Percentiles rank a stretch among this genome's conserved stretches.
Evolutionary conservation across 352 stramenopile genomes (phyloP).

Genomic region (Phytophthora cryptogea): DNA sequence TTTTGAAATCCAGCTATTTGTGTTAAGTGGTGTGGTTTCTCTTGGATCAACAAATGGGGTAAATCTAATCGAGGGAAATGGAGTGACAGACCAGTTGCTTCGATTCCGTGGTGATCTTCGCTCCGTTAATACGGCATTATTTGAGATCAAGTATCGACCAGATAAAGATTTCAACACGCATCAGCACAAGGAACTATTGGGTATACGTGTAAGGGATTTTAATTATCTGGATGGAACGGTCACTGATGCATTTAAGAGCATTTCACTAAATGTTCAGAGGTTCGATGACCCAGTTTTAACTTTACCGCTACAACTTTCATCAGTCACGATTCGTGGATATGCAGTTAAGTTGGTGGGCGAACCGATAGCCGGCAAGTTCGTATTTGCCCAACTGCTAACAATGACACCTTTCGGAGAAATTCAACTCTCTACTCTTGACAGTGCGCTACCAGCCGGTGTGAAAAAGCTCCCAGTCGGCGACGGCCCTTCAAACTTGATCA

Average conservation of each 20-base stretch:
- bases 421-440: slow-evolving; percentile 31
- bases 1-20: slow-evolving; percentile 68
- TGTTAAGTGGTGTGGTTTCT: slow-evolving; percentile 53
- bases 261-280: slow-evolving; percentile 52
- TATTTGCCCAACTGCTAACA: slow-evolving; percentile 52
- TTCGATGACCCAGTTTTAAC: slow-evolving; percentile 50
- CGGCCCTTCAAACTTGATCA: slow-evolving; percentile 31
- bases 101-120: slow-evolving; percentile 57
- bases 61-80: slow-evolving; percentile 57
- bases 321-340: slow-evolving; percentile 50
- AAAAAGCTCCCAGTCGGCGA: slow-evolving; percentile 30
- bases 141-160: slow-evolving; percentile 74
- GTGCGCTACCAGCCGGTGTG: slow-evolving; percentile 25
- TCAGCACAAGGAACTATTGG: slow-evolving; percentile 62
- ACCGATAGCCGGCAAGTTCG: slow-evolving; percentile 8
- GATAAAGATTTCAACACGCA: slow-evolving; percentile 76
- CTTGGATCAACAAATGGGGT: slow-evolving; percentile 36
- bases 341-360: slow-evolving; percentile 34
- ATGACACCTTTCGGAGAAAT: slow-evolving; percentile 62
- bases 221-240: slow-evolving; percentile 59
- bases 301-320: slow-evolving; percentile 38
- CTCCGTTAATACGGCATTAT: slow-evolving; percentile 67
- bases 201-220: slow-evolving; percentile 58
- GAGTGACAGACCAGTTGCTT: slow-evolving; percentile 52
- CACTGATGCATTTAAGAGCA: slow-evolving; percentile 43